These are phyloP conservation scores for Wickerhamomyces alni DNA, from an alignment of 805 yeast species.

Conservation along the genomic window DNA sequence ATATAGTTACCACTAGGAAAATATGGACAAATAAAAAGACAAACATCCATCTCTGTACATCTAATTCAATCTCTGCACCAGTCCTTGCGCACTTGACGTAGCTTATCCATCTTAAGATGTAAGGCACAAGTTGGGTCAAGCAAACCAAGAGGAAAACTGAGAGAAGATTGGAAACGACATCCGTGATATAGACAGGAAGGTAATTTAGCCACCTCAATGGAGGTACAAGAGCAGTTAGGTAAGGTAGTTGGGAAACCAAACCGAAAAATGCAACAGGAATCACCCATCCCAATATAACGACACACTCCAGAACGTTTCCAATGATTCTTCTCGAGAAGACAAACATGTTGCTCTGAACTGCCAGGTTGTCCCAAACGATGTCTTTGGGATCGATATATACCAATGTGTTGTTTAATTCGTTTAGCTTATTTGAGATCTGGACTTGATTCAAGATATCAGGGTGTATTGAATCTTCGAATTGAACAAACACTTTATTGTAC, in stretches of 20 bases:
- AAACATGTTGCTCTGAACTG: conserved; percentile 30
- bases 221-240: conserved; percentile 56
- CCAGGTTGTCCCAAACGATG: conserved; percentile 64
- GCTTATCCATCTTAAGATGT: conserved; percentile 48
- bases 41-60: conserved; percentile 73
- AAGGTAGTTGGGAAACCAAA: conserved; percentile 66
- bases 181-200: conserved; percentile 48
- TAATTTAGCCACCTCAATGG: conserved; percentile 47
- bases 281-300: conserved; percentile 63
- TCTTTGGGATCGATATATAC: conserved; percentile 60
- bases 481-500: conserved; percentile 49
- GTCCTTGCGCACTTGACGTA: conserved; percentile 53
- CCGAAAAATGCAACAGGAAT: conserved; percentile 82
- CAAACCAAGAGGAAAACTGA: conserved; percentile 63
- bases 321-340: conserved; percentile 32
- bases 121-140: conserved; percentile 58
- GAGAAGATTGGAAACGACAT: conserved; percentile 51
- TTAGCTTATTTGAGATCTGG: conserved; percentile 37
- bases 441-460: conserved; percentile 64
- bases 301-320: conserved; percentile 40
- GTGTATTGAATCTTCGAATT: conserved; percentile 49
- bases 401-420: conserved; percentile 36
- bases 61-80: conserved; percentile 58
- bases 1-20: conserved; percentile 77
- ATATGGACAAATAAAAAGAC: conserved; percentile 75